Evolutionary conservation across 2,329 filamentous ascomycete genomes (phyloP).

Genomic region (Talaromyces funiculosus): DNA sequence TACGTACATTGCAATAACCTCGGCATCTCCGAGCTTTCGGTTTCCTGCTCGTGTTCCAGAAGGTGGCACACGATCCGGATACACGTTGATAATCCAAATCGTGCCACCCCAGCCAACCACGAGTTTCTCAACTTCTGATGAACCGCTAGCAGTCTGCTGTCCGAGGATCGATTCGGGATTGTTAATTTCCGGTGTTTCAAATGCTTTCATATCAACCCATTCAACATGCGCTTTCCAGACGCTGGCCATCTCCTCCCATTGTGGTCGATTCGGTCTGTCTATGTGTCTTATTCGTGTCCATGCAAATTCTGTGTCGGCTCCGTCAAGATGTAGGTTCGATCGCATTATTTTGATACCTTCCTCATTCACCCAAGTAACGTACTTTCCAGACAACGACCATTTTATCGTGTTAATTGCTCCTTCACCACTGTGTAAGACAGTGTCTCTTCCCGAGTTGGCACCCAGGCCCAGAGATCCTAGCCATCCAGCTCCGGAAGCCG

Average conservation of each 20-base stretch:
- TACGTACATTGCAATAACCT: constrained; percentile 86
- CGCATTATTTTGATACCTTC: constrained; percentile 98
- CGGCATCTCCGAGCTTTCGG: constrained; percentile 69
- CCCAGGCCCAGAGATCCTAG: constrained; percentile 80
- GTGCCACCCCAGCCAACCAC: constrained; percentile 94
- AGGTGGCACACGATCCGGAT: constrained; percentile 56
- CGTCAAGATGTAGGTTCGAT: constrained; percentile 74
- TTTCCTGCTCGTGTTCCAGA: constrained; percentile 35
- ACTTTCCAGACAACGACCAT: constrained; percentile 90
- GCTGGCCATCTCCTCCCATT: constrained; percentile 93
- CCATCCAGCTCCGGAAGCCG: constrained; percentile 83
- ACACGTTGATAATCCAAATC: constrained; percentile 91
- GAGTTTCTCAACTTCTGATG: constrained; percentile 61
- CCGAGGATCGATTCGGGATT: constrained; percentile 21
- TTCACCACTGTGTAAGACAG: constrained; percentile 82
- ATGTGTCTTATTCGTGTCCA: constrained; percentile 95
- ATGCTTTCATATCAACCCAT: constrained; percentile 80
- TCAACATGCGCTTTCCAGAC: constrained; percentile 90
- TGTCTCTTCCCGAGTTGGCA: constrained; percentile 73
- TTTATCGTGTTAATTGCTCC: constrained; percentile 86
- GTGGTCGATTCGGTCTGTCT: constrained; percentile 75
- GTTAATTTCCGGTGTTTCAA: constrained; percentile 65
- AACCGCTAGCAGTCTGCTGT: constrained; percentile 39
- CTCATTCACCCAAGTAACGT: constrained; percentile 92
- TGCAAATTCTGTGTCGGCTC: constrained; percentile 68